Base-by-base conservation (phyloP, 2,329 filamentous ascomycete species). In the Triangularia verruculosa region DNA sequence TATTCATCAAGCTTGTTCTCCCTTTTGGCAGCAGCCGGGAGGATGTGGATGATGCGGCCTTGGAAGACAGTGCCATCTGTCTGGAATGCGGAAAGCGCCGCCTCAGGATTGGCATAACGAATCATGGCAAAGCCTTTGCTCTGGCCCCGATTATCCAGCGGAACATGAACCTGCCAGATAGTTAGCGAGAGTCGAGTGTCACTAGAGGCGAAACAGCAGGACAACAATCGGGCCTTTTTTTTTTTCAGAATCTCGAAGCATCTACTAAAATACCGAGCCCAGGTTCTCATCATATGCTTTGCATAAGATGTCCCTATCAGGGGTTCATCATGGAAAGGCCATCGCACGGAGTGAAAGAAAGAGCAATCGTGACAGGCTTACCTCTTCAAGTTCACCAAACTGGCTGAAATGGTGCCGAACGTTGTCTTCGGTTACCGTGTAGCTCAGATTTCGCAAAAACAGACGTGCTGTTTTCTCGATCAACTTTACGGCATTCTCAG, bases 291-390 rank as follows among this genome's bases (percentile, higher is more conserved):
- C 93, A 98, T 82, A 83, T 92, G 91, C 92, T 80, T 76, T 72
- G 90, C 90, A 94, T 97, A 91, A 93, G 94, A 88, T 98, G 95
- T 98, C 95, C 95, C 95, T 98, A 98, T 98, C 95, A 90, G 90
- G 86, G 86, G 81, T 92, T 98, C 94, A 98, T 98, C 95, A 94
- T 85, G 69, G 68, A 72, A 70, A 59, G 51, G 53, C 39, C 27
- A 43, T 54, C 27, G 52, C 51, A 61, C 61, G 57, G 39, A 69
- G 65, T 69, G 60, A 59, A 53, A 63, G 70, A 68, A 66, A 57
- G 47, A 64, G 70, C 67, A 66, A 66, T 68, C 57, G 62, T 63
- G 69, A 68, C 66, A 61, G 69, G 78, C 91, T 83, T 88, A 98
- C 95, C 89, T 98, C 94, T 83, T 94, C 86, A 55, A 97, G 78